Evolutionary conservation across 2,329 filamentous ascomycete genomes (phyloP).

Genomic region (Nigrospora oryzae): DNA sequence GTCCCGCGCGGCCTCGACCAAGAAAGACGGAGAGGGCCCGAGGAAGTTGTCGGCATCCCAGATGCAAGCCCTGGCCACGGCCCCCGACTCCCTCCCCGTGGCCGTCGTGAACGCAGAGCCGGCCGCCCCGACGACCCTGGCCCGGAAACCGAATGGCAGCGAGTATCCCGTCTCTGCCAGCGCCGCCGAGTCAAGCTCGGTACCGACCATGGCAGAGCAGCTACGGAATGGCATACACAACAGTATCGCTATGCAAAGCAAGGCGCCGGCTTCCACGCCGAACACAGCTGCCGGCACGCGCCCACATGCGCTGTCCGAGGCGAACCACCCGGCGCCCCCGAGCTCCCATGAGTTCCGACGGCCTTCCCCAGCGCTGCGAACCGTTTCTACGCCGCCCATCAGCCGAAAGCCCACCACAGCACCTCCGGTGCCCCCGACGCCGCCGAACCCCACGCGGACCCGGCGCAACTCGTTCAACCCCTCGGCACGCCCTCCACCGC

Average conservation of each 20-base stretch:
- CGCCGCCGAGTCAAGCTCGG: conserved; percentile 22
- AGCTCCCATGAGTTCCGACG: conserved; percentile 22
- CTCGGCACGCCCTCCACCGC: conserved; percentile 29
- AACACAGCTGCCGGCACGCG: neutral
- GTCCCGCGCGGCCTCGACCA: neutral
- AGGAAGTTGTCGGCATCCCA: conserved; percentile 48
- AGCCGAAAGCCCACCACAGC: conserved; percentile 24
- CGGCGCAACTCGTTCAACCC: conserved; percentile 44
- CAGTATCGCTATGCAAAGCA: conserved; percentile 19
- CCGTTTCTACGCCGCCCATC: conserved; percentile 45
- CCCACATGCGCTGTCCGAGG: conserved; percentile 3
- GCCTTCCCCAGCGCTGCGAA: conserved; percentile 27
- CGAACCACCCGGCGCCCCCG: conserved; percentile 7
- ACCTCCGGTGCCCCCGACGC: conserved; percentile 12
- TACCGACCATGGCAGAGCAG: conserved; percentile 23
- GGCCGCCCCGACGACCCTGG: neutral
- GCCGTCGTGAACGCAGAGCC: conserved; percentile 24
- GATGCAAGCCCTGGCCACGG: conserved; percentile 48
- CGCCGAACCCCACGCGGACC: conserved; percentile 21
- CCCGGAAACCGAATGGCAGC: conserved; percentile 20
- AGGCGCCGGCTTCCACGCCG: conserved; percentile 14
- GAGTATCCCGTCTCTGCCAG: conserved; percentile 28
- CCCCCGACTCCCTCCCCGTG: conserved; percentile 50
- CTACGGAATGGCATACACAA: conserved; percentile 16
- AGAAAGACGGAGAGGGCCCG: conserved; percentile 28